Conservation (phyloP, 2,329 filamentous ascomycete genomes). For the Chaetomium sp. region DNA sequence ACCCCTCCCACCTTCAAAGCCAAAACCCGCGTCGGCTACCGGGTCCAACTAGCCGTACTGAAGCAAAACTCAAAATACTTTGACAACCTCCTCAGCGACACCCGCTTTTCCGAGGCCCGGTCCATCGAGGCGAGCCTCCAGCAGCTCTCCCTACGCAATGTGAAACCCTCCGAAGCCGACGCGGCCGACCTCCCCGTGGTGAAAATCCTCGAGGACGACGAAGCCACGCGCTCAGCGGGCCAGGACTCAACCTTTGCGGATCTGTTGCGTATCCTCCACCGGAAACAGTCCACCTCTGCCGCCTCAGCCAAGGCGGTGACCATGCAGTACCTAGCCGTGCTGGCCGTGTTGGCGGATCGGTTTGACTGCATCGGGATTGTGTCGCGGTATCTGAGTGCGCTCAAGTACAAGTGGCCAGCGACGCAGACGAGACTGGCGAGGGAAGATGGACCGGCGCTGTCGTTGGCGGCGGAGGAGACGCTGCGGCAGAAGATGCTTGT, state of each 20-base stretch:
- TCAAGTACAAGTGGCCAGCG: constrained; percentile 50
- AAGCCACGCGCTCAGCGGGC: constrained; percentile 54
- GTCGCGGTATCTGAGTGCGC: constrained; percentile 44
- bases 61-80: constrained; percentile 64
- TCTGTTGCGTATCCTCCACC: constrained; percentile 61
- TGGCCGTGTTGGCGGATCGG: constrained; percentile 66
- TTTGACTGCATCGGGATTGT: constrained; percentile 59
- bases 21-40: constrained; percentile 44
- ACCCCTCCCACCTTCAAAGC: constrained; percentile 26
- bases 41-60: constrained; percentile 52
- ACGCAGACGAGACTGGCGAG: constrained; percentile 32
- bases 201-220: constrained; percentile 60
- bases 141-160: constrained; percentile 40
- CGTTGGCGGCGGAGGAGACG: constrained; percentile 52
- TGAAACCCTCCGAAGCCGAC: constrained; percentile 41
- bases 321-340: constrained; percentile 57
- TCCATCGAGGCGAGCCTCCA: constrained; percentile 46
- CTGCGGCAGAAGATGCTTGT: constrained; percentile 64
- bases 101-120: constrained; percentile 56
- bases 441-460: constrained; percentile 27
- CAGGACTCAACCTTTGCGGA: constrained; percentile 60
- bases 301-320: constrained; percentile 35
- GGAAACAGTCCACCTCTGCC: constrained; percentile 36
- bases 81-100: constrained; percentile 56
- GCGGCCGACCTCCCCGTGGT: constrained; percentile 54